A percentile compares a stretch with the other conserved stretches of the same genome.
phyloP scores from a whole-genome alignment of 306 rosid species.

The Quercus berberidifolia region DNA sequence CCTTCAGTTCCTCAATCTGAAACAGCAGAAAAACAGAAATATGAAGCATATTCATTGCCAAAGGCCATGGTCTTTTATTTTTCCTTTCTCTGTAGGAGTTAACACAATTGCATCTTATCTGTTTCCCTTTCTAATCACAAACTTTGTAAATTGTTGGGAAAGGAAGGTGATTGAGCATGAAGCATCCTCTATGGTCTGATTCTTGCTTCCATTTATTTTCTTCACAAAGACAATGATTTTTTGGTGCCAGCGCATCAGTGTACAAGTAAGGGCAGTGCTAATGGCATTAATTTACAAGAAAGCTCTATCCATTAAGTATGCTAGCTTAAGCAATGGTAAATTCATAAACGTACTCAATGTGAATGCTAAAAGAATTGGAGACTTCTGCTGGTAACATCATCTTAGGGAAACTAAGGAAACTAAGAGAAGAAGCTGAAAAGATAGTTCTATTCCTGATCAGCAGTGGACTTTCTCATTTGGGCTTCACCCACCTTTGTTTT shows the following conservation, averaged over 20 bases:
- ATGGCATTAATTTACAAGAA: constrained; percentile 54
- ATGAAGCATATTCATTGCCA: constrained; percentile 46
- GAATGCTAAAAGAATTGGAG: constrained; percentile 86
- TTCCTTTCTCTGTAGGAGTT: constrained; percentile 37
- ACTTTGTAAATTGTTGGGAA: constrained; percentile 58
- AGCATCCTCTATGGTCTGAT: constrained; percentile 47
- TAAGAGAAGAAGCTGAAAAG: no score
- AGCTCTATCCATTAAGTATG: constrained; percentile 41
- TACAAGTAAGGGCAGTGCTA: constrained; percentile 66
- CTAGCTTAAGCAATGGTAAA: constrained; percentile 60
- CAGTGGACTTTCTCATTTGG: no score
- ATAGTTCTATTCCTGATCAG: no score
- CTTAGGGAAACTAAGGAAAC: no score
- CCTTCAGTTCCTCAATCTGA: constrained; percentile 73
- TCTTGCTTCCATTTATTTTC: constrained; percentile 74
- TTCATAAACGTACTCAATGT: constrained; percentile 63
- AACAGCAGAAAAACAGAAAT: constrained; percentile 59
- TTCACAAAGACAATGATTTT: constrained; percentile 81
- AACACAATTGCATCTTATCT: constrained; percentile 74
- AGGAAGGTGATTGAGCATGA: constrained; percentile 27
- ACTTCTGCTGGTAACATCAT: constrained; percentile 53
- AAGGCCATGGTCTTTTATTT: constrained; percentile 40
- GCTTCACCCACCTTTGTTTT: no score
- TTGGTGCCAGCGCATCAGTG: constrained; percentile 77
- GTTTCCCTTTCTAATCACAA: constrained; percentile 74